Conservation (phyloP, 306 rosid species). For the Dalbergia cultrata region DNA sequence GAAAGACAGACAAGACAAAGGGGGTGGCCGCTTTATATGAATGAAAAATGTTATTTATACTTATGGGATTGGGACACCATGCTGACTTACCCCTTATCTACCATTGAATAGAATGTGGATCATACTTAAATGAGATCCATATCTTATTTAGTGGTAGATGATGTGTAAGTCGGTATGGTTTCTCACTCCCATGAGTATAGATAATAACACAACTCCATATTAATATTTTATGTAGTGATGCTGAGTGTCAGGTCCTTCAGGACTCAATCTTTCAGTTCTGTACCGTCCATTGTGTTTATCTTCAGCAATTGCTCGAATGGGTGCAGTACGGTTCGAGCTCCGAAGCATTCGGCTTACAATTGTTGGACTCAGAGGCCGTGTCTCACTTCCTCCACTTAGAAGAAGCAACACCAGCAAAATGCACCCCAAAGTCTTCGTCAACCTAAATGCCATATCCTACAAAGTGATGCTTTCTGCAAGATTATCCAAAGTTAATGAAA, state of each 20-base stretch:
- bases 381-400: constrained; percentile 37
- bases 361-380: constrained; percentile 44
- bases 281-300: neutral
- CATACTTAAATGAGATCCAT: no score
- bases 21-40: neutral
- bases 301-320: constrained; percentile 6
- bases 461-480: no score
- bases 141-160: no score
- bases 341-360: constrained; percentile 18
- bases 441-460: constrained; percentile 3
- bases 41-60: no score
- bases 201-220: no score
- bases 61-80: no score
- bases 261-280: constrained; percentile 45
- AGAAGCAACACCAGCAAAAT: constrained; percentile 29
- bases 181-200: no score
- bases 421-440: constrained; percentile 4
- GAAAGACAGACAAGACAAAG: neutral
- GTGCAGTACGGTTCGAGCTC: constrained; percentile 1
- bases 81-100: no score
- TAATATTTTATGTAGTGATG: constrained; percentile 42
- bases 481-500: no score
- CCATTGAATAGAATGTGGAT: no score
- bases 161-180: no score
- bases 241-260: constrained; percentile 61